Conservation (phyloP, 129 eudicot species). For the Flaveria bidentis region DNA sequence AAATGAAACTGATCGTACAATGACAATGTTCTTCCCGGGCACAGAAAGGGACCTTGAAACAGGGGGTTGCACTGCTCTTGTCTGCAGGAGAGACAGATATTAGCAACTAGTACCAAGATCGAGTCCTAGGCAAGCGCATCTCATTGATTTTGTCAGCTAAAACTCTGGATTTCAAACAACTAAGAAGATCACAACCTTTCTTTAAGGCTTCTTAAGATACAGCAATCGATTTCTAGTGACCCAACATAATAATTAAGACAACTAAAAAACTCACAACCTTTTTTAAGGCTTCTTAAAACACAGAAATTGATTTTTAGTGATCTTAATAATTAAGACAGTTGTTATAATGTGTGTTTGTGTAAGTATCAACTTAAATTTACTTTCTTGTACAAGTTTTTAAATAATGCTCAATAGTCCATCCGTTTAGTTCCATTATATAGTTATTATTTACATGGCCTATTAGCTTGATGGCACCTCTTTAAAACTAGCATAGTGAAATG, state of each 20-base stretch:
- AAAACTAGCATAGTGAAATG: background rate
- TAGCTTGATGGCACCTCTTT: background rate
- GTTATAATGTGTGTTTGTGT: background rate
- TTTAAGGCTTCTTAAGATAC: too few species aligned
- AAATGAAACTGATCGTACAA: conserved; percentile 76
- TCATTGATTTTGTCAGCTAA: too few species aligned
- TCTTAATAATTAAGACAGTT: background rate
- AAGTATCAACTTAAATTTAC: background rate
- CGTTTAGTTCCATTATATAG: background rate
- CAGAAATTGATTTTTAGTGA: background rate
- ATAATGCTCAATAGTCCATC: background rate
- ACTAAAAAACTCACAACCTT: too few species aligned
- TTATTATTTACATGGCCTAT: background rate
- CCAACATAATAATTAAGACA: background rate
- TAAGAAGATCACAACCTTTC: too few species aligned
- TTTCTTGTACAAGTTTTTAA: background rate
- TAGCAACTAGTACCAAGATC: too few species aligned
- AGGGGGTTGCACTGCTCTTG: conserved; percentile 40
- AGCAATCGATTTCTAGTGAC: background rate
- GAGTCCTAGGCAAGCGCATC: too few species aligned
- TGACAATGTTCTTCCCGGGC: conserved; percentile 67
- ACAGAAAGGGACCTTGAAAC: conserved; percentile 88
- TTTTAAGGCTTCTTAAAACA: too few species aligned
- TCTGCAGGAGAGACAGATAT: conserved; percentile 38
- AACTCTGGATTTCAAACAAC: too few species aligned